These are phyloP conservation scores for Obba rivulosa DNA, from an alignment of 768 basidiomycete species.

Conservation along the genomic window DNA sequence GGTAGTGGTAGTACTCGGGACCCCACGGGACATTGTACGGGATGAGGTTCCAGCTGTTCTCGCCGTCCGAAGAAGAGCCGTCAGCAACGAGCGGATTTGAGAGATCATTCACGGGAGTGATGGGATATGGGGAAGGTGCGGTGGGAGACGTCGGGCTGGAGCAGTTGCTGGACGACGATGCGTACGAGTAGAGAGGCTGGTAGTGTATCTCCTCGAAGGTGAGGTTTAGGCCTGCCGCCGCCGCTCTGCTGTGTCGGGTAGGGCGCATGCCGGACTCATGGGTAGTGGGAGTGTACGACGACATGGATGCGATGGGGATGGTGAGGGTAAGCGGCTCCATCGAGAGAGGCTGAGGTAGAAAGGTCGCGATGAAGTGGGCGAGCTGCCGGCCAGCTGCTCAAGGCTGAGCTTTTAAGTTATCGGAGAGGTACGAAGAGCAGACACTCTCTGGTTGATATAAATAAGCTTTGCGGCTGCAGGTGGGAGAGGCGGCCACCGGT, in stretches of 20 bases:
- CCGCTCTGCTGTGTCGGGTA: neutral
- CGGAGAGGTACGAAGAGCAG: too few relatives aligned
- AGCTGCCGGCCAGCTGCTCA: neutral
- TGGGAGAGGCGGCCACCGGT: too few relatives aligned
- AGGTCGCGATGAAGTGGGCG: neutral
- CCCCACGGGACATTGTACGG: slow-evolving; percentile 37
- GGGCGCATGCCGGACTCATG: neutral
- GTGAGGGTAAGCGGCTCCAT: neutral
- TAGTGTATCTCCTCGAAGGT: neutral
- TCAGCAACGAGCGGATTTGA: neutral
- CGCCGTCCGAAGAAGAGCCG: neutral
- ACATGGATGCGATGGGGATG: neutral
- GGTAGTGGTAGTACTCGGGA: slow-evolving; percentile 27
- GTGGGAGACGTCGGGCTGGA: neutral
- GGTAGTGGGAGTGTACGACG: neutral
- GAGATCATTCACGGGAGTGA: neutral
- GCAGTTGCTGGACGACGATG: neutral
- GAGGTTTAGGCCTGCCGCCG: neutral
- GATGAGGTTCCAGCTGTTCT: slow-evolving; percentile 29
- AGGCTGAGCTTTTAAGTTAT: too few relatives aligned
- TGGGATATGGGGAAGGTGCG: neutral
- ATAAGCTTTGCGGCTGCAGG: too few relatives aligned
- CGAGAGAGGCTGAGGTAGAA: neutral
- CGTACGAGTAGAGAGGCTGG: neutral
- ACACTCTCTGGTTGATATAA: too few relatives aligned